Percentiles rank a stretch among this genome's conserved stretches.
Evolutionary conservation across 768 basidiomycete species (phyloP).

Genomic region (Paxillus ammoniavirescens): DNA sequence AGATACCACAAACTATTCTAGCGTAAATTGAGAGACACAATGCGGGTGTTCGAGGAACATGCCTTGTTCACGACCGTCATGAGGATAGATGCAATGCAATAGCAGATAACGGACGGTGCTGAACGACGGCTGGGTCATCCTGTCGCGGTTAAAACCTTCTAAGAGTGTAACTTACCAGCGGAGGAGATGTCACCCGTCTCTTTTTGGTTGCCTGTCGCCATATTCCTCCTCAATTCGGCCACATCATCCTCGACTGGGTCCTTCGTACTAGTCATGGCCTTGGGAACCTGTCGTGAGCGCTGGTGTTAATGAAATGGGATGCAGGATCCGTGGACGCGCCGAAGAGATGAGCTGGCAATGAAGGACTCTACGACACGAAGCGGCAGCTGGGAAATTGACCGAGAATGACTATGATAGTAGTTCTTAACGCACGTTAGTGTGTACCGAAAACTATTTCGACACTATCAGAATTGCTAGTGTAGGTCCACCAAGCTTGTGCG

Average conservation of each 20-base stretch:
- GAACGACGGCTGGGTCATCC: not conserved
- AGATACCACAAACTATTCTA: conserved; percentile 84
- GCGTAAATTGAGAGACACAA: not conserved
- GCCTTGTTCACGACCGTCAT: conserved; percentile 99
- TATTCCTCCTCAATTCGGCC: conserved; percentile 54
- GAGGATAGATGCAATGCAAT: conserved; percentile 88
- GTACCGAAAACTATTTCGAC: no score
- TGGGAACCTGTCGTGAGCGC: not conserved
- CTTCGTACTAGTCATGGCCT: conserved; percentile 18
- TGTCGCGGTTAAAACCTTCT: not conserved
- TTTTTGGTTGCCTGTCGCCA: conserved; percentile 38
- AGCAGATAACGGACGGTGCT: conserved; percentile 84
- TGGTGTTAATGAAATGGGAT: not conserved
- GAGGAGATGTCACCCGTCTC: conserved; percentile 19
- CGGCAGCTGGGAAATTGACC: not conserved
- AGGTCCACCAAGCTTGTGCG: no score
- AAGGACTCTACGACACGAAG: not conserved
- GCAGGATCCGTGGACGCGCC: not conserved
- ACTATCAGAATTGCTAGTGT: no score
- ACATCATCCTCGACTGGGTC: conserved; percentile 38
- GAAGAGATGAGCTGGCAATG: not conserved
- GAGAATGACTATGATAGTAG: no score
- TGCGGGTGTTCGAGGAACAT: conserved; percentile 8
- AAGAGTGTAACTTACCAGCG: conserved; percentile 18
- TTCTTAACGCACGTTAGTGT: no score